Conservation (phyloP, 1,139 yeast species). For the Lodderomyces pseudojiufengensis region DNA sequence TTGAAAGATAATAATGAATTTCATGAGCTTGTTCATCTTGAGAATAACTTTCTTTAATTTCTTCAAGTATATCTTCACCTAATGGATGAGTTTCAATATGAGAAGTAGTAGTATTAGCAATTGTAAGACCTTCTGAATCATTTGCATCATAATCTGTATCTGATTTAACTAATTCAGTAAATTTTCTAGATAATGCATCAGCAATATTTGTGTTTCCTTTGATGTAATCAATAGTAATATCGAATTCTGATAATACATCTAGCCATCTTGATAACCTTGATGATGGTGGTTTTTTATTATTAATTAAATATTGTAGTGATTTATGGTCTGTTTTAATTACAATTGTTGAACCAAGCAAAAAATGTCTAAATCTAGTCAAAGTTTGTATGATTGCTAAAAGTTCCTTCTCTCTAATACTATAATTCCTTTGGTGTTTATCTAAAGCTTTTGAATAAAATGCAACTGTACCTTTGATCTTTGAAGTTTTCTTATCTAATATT, state of each 20-base stretch:
- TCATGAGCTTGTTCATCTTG: neutral
- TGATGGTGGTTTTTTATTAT: neutral
- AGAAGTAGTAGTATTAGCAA: neutral
- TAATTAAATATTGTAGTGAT: neutral
- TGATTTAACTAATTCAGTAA: neutral
- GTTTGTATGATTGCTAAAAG: neutral
- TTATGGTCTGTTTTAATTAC: slow-evolving; percentile 1
- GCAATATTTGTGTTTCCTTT: slow-evolving; percentile 5
- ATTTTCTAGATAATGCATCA: slow-evolving; percentile 2
- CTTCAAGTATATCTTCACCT: too few species aligned
- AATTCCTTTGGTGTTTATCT: neutral
- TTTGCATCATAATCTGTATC: neutral
- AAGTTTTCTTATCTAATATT: too few species aligned
- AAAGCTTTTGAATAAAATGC: too few species aligned
- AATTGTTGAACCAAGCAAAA: slow-evolving; percentile 1
- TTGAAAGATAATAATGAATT: neutral
- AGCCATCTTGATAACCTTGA: slow-evolving; percentile 5
- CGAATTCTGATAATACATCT: slow-evolving; percentile 3
- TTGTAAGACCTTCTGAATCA: neutral
- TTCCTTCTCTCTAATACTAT: slow-evolving; percentile 1
- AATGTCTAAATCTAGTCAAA: neutral
- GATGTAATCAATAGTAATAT: slow-evolving; percentile 3
- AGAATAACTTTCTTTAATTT: slow-evolving; percentile 1
- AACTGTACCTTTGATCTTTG: too few species aligned
- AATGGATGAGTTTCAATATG: too few species aligned